These are phyloP conservation scores for Populus hybrid DNA, from an alignment of 441 rosid species.

Conservation along the genomic window DNA sequence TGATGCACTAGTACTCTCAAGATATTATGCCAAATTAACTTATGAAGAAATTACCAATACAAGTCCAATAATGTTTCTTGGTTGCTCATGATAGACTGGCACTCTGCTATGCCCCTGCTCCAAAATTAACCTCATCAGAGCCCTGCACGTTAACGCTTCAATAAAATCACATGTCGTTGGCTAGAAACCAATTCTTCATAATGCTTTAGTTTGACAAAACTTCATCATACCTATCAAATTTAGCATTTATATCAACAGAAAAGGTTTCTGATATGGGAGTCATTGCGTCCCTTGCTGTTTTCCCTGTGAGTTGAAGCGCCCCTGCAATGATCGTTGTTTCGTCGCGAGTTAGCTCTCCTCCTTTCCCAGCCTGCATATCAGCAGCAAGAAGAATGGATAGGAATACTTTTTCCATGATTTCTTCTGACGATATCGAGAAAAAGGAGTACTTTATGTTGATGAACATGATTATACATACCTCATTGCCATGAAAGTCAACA, in stretches of 20 bases:
- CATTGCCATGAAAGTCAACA: constrained; percentile 69
- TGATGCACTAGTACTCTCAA: too few relatives aligned
- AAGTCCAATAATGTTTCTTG: constrained; percentile 68
- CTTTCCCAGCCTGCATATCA: constrained; percentile 78
- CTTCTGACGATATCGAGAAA: not conserved
- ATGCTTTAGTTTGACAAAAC: not conserved
- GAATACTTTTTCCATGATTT: not conserved
- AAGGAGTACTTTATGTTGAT: not conserved
- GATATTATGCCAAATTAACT: too few relatives aligned
- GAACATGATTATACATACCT: constrained; percentile 36
- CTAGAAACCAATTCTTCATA: not conserved
- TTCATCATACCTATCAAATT: constrained; percentile 53
- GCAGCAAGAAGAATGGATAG: not conserved
- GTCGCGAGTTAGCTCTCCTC: constrained; percentile 85
- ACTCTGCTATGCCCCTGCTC: constrained; percentile 85
- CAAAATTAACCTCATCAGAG: constrained; percentile 57
- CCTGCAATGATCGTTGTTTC: constrained; percentile 93
- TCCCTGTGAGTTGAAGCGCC: constrained; percentile 86
- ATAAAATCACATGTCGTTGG: not conserved
- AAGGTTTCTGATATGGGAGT: constrained; percentile 76
- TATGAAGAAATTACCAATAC: constrained; percentile 46
- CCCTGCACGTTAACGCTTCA: constrained; percentile 36
- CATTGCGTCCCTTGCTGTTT: constrained; percentile 84
- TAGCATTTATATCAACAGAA: constrained; percentile 70
- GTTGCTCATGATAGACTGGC: constrained; percentile 72